Evolutionary conservation across 2,329 filamentous ascomycete species (phyloP), one percentile per base, ranked within the genome.

Genomic region (Allantophomopsis cytisporea): DNA sequence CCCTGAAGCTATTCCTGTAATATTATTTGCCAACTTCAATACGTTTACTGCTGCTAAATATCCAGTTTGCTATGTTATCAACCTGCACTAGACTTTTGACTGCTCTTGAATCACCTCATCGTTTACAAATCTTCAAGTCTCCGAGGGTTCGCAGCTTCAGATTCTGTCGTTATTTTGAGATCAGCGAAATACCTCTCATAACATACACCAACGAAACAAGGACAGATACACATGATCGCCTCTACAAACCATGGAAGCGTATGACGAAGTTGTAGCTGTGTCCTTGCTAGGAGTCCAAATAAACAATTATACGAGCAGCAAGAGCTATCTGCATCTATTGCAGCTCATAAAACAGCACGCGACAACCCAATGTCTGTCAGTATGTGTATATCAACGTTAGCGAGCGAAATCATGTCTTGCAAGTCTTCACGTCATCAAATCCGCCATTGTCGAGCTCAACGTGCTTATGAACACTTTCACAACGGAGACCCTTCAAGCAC

Each of bases 391-490:
- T 71, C 31, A 64, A 71, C 44, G 67, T 65, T n/a, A 65, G 60
- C 44, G 49, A 50, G 6, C 58, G 71, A n/a, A 60, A 59, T 31
- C 54, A 66, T 49, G 59, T 71, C 4, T 48, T 71, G 7, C 46
- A 50, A n/a, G 55, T 71, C 36, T 56, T 68, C 43, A 50, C 50
- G 4, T 52, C n/a, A 54, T 48, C 8, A 63, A 60, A 44, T 65
- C 59, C 2, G 62, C 59, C 15, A 49, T 74, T 0, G 77, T 80
- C 1, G 77, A 83, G 49, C 76, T 77, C 0, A 83, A 82, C 46
- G 76, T 83, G 3, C 63, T 74, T 0, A 83, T 83, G 76, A 76
- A 80, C 43, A 57, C 58, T 2, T 63, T 83, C 1, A 67, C 81
- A 2, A 61, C 68, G 37, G 69, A 68, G 1, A 75, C 75, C 0